phyloP scores from a whole-genome alignment of 176 grass and related monocot species.

The Hyparrhenia diplandra region DNA sequence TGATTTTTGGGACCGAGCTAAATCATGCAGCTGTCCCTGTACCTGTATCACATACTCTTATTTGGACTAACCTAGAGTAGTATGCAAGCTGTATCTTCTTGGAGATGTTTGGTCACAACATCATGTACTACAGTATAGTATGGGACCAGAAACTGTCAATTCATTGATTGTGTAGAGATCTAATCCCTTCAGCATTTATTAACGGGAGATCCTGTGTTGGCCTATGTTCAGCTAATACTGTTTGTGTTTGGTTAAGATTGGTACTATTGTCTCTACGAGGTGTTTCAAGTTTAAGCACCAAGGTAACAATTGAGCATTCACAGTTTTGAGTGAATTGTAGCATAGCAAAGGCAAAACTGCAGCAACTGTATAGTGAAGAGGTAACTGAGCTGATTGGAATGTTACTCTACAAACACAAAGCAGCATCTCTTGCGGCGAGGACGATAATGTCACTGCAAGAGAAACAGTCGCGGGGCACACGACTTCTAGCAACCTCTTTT shows the following conservation, averaged over 20 bases:
- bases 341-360: not conserved
- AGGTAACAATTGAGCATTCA: too few relatives aligned
- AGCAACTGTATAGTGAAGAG: not conserved
- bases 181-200: slow-evolving; percentile 27
- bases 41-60: not conserved
- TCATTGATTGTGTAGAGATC: slow-evolving; percentile 22
- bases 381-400: not conserved
- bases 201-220: not conserved
- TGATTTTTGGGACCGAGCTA: not conserved
- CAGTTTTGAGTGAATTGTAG: not conserved
- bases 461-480: slow-evolving; percentile 78
- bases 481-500: slow-evolving; percentile 73
- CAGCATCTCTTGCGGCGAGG: slow-evolving; percentile 79
- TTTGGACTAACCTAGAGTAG: not conserved
- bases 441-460: slow-evolving; percentile 87
- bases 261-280: not conserved
- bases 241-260: not conserved
- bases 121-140: not conserved
- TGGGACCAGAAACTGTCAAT: slow-evolving; percentile 13
- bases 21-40: not conserved
- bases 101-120: not conserved
- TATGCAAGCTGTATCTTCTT: slow-evolving; percentile 9
- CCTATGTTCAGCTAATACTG: not conserved
- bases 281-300: not conserved
- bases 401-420: slow-evolving; percentile 70